phyloP scores from a whole-genome alignment of 768 basidiomycete genomes.

The Piloderma croceum region DNA sequence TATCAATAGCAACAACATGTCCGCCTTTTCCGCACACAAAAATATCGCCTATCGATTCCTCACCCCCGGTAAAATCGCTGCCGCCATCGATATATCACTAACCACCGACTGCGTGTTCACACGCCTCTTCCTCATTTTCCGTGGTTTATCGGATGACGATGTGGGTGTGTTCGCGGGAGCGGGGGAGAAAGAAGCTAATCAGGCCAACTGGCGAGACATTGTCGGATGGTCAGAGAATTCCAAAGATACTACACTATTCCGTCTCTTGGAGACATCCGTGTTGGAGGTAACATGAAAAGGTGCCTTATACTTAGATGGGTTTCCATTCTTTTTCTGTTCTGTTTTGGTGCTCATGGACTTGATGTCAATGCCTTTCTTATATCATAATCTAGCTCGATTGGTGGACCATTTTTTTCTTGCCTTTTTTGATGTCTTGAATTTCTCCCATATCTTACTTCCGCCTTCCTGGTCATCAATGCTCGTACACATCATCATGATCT shows the following conservation, averaged over 20 bases:
- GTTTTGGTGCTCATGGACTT: background rate
- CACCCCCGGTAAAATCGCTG: conserved; percentile 69
- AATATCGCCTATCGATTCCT: conserved; percentile 91
- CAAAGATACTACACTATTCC: conserved; percentile 68
- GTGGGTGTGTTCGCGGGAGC: conserved; percentile 66
- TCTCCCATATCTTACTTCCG: no score
- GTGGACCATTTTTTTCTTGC: background rate
- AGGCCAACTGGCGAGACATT: conserved; percentile 73
- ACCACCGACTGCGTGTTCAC: conserved; percentile 78
- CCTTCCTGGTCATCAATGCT: no score
- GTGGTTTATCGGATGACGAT: conserved; percentile 78
- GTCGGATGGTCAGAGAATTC: conserved; percentile 79
- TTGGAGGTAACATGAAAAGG: conserved; percentile 55
- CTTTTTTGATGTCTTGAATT: background rate
- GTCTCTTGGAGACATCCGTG: conserved; percentile 74
- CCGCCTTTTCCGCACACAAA: conserved; percentile 68
- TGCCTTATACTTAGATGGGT: conserved; percentile 9
- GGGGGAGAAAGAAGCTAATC: conserved; percentile 83
- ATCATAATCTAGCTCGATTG: background rate
- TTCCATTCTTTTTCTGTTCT: background rate
- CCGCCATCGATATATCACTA: conserved; percentile 85
- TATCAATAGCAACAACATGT: conserved; percentile 60
- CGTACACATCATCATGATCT: no score
- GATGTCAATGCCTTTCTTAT: no score
- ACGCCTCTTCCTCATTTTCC: conserved; percentile 80